Percentiles rank a stretch among this genome's conserved stretches.
Conservation (phyloP, 2,329 filamentous ascomycete genomes). For the Aspergillus aculeatus region DNA sequence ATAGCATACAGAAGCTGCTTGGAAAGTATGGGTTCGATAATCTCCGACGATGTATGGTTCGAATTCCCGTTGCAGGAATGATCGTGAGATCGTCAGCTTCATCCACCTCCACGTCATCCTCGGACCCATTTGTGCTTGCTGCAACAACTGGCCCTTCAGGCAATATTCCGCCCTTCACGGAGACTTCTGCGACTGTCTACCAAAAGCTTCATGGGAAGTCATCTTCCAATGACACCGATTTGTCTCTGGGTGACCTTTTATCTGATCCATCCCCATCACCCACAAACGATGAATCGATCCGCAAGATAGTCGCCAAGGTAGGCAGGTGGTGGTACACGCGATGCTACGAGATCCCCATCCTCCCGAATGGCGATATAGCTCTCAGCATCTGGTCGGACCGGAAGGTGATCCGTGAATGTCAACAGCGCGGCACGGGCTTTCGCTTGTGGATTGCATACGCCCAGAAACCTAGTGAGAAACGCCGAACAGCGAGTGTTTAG, state of each 20-base stretch:
- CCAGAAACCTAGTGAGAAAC: slow-evolving; percentile 64
- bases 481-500: slow-evolving; percentile 46
- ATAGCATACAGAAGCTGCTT: slow-evolving; percentile 48
- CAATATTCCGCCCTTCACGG: slow-evolving; percentile 22
- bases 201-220: slow-evolving; percentile 27
- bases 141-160: slow-evolving; percentile 27
- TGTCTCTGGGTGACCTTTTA: slow-evolving; percentile 68
- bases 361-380: slow-evolving; percentile 49
- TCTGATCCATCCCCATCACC: slow-evolving; percentile 67
- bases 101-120: slow-evolving; percentile 41
- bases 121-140: slow-evolving; percentile 33
- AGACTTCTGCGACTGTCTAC: slow-evolving; percentile 21
- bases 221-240: slow-evolving; percentile 39
- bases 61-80: slow-evolving; percentile 49
- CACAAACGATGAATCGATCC: slow-evolving; percentile 77
- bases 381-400: slow-evolving; percentile 78
- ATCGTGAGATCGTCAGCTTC: slow-evolving; percentile 44
- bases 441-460: slow-evolving; percentile 90
- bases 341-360: slow-evolving; percentile 75
- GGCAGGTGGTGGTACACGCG: slow-evolving; percentile 95
- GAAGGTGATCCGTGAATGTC: slow-evolving; percentile 75
- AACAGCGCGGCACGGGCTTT: slow-evolving; percentile 80
- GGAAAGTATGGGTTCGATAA: slow-evolving; percentile 49
- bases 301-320: slow-evolving; percentile 86
- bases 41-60: slow-evolving; percentile 50